phyloP scores from a whole-genome alignment of 2,329 filamentous ascomycete genomes.

The Aspergillus spinulosporus region DNA sequence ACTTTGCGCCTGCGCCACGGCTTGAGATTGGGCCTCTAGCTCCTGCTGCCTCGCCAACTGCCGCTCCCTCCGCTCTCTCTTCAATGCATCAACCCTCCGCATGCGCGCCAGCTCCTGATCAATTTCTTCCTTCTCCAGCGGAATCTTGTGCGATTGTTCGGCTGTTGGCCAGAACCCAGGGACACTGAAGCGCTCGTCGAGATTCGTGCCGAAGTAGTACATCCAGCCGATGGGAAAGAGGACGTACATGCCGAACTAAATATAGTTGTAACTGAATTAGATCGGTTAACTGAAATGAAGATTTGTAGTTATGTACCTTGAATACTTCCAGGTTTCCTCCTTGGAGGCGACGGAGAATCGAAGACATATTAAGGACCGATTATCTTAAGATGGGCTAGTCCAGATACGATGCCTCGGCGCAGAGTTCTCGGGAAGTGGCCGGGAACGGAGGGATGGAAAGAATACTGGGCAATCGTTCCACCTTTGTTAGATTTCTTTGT shows the following conservation, averaged over 20 bases:
- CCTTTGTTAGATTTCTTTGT: too few species aligned
- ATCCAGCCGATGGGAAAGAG: constrained; percentile 98
- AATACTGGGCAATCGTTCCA: too few species aligned
- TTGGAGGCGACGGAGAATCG: constrained; percentile 60
- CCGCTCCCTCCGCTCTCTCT: constrained; percentile 51
- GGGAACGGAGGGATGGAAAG: too few species aligned
- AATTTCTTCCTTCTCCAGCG: constrained; percentile 61
- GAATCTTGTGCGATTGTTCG: constrained; percentile 55
- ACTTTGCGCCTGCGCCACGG: constrained; percentile 3
- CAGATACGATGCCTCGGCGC: background rate
- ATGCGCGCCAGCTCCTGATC: constrained; percentile 74
- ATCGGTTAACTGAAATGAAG: too few species aligned
- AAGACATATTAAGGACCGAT: constrained; percentile 33
- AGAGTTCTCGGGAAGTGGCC: too few species aligned
- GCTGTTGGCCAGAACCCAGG: constrained; percentile 89
- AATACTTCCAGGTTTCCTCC: constrained; percentile 92
- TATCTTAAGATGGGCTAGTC: constrained; percentile 4
- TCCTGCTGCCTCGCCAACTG: constrained; percentile 41
- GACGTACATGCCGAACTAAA: constrained; percentile 94
- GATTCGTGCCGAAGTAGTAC: constrained; percentile 99
- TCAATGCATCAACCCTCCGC: constrained; percentile 50
- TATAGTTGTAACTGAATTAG: background rate
- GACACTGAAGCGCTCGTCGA: constrained; percentile 86
- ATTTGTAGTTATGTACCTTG: constrained; percentile 62
- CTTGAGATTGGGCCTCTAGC: constrained; percentile 18